Evolutionary conservation across 768 basidiomycete species (phyloP).

Genomic region (Trichaptum fuscoviolaceum): DNA sequence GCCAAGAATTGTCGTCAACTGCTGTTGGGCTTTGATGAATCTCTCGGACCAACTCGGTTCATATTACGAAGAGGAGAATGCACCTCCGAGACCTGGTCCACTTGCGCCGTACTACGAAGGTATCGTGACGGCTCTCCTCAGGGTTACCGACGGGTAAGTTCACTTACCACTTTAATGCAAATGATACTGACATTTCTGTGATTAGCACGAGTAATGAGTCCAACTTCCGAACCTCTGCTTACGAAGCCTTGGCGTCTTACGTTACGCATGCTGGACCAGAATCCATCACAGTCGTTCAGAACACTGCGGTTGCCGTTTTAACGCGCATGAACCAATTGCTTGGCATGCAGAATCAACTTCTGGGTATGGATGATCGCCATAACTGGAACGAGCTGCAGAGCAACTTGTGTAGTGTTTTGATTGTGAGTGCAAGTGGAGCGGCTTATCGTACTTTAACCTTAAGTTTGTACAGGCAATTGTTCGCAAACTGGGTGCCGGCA

Average conservation of each 20-base stretch:
- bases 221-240: conserved; percentile 92
- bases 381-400: conserved; percentile 99
- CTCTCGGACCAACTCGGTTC: conserved; percentile 81
- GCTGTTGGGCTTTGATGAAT: conserved; percentile 96
- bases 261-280: conserved; percentile 77
- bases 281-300: conserved; percentile 74
- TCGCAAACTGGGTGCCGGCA: conserved; percentile 76
- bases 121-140: conserved; percentile 76
- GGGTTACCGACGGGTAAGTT: conserved; percentile 79
- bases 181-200: conserved; percentile 14
- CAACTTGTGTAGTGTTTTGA: conserved; percentile 87
- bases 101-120: conserved; percentile 88
- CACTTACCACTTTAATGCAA: neutral
- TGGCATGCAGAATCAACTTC: conserved; percentile 86
- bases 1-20: conserved; percentile 86
- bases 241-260: conserved; percentile 90
- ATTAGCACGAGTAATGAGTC: conserved; percentile 75
- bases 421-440: conserved; percentile 44
- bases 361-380: conserved; percentile 93
- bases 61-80: conserved; percentile 57
- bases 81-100: conserved; percentile 50
- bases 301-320: conserved; percentile 77
- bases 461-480: conserved; percentile 58
- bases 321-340: conserved; percentile 87
- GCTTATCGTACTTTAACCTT: neutral